Conservation (phyloP, 192 early-diverging fungal genomes). For the Gorgonomyces haynaldii region DNA sequence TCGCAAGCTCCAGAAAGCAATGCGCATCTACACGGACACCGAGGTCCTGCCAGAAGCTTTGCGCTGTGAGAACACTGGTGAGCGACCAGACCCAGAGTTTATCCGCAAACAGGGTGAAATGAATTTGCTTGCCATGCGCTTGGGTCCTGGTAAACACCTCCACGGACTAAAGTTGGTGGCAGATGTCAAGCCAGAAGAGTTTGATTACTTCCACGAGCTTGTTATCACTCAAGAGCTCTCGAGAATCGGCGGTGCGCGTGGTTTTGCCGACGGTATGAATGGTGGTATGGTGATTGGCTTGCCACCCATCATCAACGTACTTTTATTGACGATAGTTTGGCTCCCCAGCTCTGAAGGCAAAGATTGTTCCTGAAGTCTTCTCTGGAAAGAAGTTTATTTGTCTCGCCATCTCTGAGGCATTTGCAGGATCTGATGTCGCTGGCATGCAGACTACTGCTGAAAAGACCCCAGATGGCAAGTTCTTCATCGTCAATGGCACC, state of each 20-base stretch:
- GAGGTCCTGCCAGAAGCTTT: conserved; percentile 3
- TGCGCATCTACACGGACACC: not conserved
- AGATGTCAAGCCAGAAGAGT: conserved; percentile 10
- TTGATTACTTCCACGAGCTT: conserved; percentile 11
- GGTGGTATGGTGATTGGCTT: conserved; percentile 48
- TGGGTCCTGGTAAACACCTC: not conserved
- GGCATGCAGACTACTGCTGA: conserved; percentile 14
- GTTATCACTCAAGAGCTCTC: conserved; percentile 2
- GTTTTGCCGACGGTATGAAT: conserved; percentile 14
- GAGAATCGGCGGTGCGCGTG: conserved; percentile 12
- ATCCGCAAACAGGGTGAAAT: not conserved
- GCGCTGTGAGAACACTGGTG: not conserved
- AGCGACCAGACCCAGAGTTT: not conserved
- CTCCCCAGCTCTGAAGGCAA: conserved; percentile 35
- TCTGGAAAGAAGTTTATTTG: conserved; percentile 36
- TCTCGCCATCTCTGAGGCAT: conserved; percentile 37
- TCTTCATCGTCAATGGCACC: conserved; percentile 18
- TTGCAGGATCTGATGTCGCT: conserved; percentile 20
- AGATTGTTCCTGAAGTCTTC: conserved; percentile 28
- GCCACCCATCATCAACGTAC: conserved; percentile 55
- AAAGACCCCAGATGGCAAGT: conserved; percentile 14
- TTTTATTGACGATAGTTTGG: conserved; percentile 43
- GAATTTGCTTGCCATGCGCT: not conserved
- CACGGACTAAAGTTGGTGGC: not conserved
- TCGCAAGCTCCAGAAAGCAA: not conserved